A percentile compares a stretch with the other conserved stretches of the same genome.
These are phyloP conservation scores for Solanum arcanum DNA, from an alignment of 257 asterid genomes.

Conservation along the genomic window DNA sequence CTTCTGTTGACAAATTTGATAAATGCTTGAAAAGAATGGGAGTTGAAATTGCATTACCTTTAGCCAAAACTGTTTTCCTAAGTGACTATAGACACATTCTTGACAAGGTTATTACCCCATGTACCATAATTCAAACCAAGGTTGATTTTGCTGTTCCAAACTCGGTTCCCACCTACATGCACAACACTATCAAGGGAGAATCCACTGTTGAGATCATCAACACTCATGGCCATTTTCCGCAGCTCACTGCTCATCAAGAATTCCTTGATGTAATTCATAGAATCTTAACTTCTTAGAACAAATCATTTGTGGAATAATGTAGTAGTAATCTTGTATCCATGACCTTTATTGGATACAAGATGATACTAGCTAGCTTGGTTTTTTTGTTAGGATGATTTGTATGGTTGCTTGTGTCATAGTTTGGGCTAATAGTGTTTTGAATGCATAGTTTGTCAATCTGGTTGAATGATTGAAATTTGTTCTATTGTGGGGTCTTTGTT, in stretches of 20 bases:
- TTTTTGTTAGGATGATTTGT: background rate
- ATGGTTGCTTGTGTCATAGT: background rate
- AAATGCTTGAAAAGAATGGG: conserved; percentile 47
- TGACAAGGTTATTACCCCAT: conserved; percentile 38
- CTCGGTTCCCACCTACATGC: conserved; percentile 46
- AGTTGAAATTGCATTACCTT: conserved; percentile 29
- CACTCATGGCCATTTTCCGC: conserved; percentile 75
- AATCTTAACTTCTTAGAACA: conserved; percentile 11
- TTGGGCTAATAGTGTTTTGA: background rate
- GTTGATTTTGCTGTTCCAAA: conserved; percentile 56
- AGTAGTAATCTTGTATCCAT: background rate
- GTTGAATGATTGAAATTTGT: background rate
- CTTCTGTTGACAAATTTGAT: conserved; percentile 24
- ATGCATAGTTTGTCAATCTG: background rate
- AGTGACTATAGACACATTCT: conserved; percentile 45
- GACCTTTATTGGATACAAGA: background rate
- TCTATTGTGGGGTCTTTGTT: background rate
- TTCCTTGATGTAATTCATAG: conserved; percentile 35
- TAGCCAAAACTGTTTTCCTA: conserved; percentile 57
- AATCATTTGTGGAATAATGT: background rate
- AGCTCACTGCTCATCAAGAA: conserved; percentile 43
- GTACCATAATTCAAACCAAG: conserved; percentile 42
- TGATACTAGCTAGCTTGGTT: background rate
- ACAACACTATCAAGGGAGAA: conserved; percentile 26
- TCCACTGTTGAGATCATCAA: conserved; percentile 37